Evolutionary conservation across 345 rosid genomes (phyloP).

Genomic region (Eucalyptus sideroxylon): DNA sequence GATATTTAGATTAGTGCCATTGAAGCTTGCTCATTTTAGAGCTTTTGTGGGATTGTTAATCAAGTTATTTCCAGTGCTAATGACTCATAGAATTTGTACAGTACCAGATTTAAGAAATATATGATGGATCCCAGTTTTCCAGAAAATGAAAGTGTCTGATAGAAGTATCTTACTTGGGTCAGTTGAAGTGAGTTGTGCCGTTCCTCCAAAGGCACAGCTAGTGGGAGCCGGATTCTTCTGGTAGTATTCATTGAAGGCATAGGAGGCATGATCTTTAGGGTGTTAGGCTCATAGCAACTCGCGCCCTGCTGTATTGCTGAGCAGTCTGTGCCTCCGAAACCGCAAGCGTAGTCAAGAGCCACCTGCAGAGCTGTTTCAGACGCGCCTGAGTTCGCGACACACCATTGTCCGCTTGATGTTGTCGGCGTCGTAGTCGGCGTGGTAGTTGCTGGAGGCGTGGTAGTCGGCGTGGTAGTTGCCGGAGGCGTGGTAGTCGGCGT

Average conservation of each 20-base stretch:
- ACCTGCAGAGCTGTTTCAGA: conserved; percentile 81
- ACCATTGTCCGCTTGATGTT: conserved; percentile 56
- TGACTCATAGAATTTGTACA: neutral
- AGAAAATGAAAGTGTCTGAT: neutral
- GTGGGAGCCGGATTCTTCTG: conserved; percentile 85
- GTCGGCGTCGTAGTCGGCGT: neutral
- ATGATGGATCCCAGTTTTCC: neutral
- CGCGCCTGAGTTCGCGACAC: conserved; percentile 65
- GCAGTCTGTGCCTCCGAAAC: conserved; percentile 94
- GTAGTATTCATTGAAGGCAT: conserved; percentile 89
- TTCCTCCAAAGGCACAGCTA: conserved; percentile 88
- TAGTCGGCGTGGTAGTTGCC: neutral
- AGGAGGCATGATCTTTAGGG: conserved; percentile 79
- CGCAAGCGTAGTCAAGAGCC: conserved; percentile 94
- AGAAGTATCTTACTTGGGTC: conserved; percentile 79
- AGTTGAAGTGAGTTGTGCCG: conserved; percentile 70
- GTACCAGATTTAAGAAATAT: neutral
- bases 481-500: conserved; percentile 11
- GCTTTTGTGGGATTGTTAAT: neutral
- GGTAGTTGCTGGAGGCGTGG: neutral
- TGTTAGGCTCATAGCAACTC: conserved; percentile 71
- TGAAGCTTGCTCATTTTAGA: neutral
- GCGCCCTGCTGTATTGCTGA: conserved; percentile 61
- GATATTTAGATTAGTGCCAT: neutral
- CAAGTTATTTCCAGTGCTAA: neutral